phyloP scores from a whole-genome alignment of 140 eudicot genomes.

The Bidens hawaiensis region DNA sequence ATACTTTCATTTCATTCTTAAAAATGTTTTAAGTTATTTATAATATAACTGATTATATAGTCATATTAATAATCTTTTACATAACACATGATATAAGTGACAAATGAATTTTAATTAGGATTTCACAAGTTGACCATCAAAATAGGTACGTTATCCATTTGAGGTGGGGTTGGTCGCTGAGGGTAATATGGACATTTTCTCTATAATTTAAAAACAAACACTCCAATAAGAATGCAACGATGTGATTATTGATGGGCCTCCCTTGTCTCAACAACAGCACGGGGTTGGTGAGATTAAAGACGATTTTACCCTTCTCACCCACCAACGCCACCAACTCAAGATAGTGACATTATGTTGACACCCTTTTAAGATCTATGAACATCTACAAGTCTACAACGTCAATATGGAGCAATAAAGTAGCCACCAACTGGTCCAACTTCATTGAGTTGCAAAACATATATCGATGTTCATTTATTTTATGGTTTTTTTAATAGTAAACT shows the following conservation, averaged over 20 bases:
- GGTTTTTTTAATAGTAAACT: neutral
- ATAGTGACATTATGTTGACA: constrained; percentile 29
- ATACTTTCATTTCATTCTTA: no score
- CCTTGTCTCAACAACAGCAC: neutral
- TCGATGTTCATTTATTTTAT: neutral
- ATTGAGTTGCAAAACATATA: neutral
- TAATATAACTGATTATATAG: no score
- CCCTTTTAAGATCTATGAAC: neutral
- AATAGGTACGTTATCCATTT: neutral
- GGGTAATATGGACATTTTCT: constrained; percentile 7
- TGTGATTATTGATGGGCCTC: neutral
- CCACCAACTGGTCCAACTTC: neutral
- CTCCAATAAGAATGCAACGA: neutral
- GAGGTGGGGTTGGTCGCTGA: neutral
- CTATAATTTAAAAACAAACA: neutral
- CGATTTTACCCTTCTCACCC: constrained; percentile 13
- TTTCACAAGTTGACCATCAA: neutral
- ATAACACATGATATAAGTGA: no score
- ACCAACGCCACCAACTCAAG: constrained; percentile 15
- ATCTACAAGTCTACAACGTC: no score
- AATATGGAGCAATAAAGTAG: neutral
- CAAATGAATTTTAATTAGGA: no score
- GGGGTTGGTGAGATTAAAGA: constrained; percentile 29
- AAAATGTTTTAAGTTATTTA: no score
- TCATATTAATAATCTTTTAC: no score